These are phyloP conservation scores for Gaultheria prostrata DNA, from an alignment of 148 eudicot genomes.

Conservation along the genomic window DNA sequence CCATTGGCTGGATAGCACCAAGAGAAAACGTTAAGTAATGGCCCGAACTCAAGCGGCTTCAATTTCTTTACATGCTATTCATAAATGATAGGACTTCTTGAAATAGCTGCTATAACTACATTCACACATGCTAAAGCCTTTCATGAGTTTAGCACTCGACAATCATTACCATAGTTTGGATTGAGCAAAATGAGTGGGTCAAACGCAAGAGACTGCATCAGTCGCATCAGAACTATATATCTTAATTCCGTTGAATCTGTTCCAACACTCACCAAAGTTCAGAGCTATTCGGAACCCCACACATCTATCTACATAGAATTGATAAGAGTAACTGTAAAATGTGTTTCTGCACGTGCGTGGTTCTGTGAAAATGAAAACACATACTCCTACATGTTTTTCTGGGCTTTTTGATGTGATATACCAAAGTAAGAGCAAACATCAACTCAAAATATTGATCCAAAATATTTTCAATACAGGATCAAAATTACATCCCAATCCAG, in stretches of 20 bases:
- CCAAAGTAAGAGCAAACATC: background rate
- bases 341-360: background rate
- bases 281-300: background rate
- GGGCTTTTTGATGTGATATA: background rate
- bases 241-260: background rate
- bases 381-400: background rate
- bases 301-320: background rate
- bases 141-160: background rate
- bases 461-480: background rate
- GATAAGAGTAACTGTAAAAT: background rate
- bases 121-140: conserved; percentile 1
- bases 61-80: background rate
- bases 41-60: background rate
- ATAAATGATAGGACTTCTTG: background rate
- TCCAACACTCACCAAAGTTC: background rate
- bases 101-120: background rate
- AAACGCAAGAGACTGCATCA: background rate
- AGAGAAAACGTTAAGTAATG: background rate
- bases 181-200: background rate
- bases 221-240: background rate
- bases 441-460: background rate
- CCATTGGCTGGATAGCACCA: background rate
- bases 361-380: background rate
- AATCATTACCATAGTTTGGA: background rate
- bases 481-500: background rate